Evolutionary conservation across 1,284 basidiomycete genomes (phyloP), one percentile per base, ranked within the genome.

Genomic region (Athelia psychrophila): DNA sequence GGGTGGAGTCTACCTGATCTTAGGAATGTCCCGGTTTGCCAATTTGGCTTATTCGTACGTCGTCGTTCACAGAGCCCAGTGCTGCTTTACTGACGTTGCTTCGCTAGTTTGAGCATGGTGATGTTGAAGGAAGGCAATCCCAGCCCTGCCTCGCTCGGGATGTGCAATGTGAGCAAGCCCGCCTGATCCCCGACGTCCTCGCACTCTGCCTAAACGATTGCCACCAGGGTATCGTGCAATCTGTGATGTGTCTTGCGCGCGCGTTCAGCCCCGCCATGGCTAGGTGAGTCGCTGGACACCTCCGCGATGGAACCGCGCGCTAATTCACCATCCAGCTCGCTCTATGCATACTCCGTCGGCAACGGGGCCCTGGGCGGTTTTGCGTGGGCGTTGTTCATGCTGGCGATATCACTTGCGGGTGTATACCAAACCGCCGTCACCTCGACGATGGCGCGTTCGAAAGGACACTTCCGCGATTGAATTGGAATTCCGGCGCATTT

Each of bases 261-360:
- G 78, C 83, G 1, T 64, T 86, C 50, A 73, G 76, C 42, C 84
- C 86, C 2, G 81, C 83, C 38, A 72, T 84, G 51, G 78, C 80
- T 47, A 83, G 81, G 81, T 82, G 44, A 27, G 65, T 57, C 6
- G 8, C 6, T 30, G n/a, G 33, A 42, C 6, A 18, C 6, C 38
- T 42, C 38, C 9, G 38, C 6, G 6, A 6, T n/a, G n/a, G 20
- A 6, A n/a, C 38, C 6, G n/a, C n/a, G 38, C 38, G 20, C 6
- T 42, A 35, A 42, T 42, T 22, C 6, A 18, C 16, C 20, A 2
- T 47, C 40, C 45, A 86, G 82, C 61, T 79, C 80, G 50, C 71
- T 78, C 15, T 81, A 79, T 54, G 75, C 76, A 3, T 55, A 75
- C 50, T 80, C 79, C 3, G 60, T 70, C 4, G 65, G 76, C 30